Evolutionary conservation across 2,329 filamentous ascomycete species (phyloP).

Genomic region (Phialemonium atrogriseum): DNA sequence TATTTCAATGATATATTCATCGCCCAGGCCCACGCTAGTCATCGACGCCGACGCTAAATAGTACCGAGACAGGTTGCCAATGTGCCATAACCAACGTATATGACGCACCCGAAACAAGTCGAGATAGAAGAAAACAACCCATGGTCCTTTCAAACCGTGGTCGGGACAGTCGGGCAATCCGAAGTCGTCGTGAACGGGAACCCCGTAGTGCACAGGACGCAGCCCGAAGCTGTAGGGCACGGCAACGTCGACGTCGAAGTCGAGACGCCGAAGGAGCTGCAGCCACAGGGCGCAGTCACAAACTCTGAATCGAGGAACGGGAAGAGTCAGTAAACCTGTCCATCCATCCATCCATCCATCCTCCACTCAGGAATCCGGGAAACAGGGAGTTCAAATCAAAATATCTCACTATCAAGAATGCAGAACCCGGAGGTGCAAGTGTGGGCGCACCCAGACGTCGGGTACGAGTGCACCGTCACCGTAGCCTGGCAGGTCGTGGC

Average conservation of each 20-base stretch:
- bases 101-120: no score
- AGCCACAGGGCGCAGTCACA: constrained; percentile 7
- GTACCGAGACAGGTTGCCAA: no score
- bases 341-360: no score
- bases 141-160: not conserved
- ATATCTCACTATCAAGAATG: constrained; percentile 7
- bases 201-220: constrained; percentile 5
- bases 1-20: no score
- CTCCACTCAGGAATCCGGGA: not conserved
- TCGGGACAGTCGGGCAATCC: constrained; percentile 2
- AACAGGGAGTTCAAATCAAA: not conserved
- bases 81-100: no score
- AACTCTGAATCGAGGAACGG: no score
- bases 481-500: constrained; percentile 3
- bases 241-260: constrained; percentile 6
- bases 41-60: no score
- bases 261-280: constrained; percentile 2
- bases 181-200: constrained; percentile 7
- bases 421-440: constrained; percentile 3
- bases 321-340: no score
- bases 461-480: constrained; percentile 5
- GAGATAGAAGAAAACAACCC: no score
- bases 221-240: constrained; percentile 4
- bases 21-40: no score
- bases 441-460: constrained; percentile 1